Percentiles rank a stretch among this genome's conserved stretches.
Conservation (phyloP, 2,329 filamentous ascomycete species). For the Colletotrichum endophyticum region DNA sequence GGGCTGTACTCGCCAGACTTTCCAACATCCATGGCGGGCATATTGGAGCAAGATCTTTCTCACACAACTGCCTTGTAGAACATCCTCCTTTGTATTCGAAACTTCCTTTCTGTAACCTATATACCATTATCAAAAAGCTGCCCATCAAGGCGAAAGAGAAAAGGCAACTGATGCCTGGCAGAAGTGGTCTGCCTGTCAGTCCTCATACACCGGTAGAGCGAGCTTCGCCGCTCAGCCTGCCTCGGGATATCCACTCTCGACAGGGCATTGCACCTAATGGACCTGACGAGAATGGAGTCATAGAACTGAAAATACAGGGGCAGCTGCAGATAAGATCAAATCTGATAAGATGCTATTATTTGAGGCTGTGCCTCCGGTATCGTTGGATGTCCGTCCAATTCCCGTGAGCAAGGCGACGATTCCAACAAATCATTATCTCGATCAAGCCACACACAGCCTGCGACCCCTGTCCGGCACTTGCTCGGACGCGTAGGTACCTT, state of each 20-base stretch:
- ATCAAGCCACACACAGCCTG: neutral
- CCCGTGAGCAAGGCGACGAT: neutral
- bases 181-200: neutral
- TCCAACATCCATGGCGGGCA: neutral
- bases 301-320: neutral
- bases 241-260: neutral
- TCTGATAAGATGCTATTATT: neutral
- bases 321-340: neutral
- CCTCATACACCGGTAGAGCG: neutral
- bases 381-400: neutral
- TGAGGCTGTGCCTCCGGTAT: neutral
- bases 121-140: neutral
- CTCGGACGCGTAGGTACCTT: neutral
- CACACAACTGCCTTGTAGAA: too few relatives aligned
- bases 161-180: neutral
- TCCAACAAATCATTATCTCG: neutral
- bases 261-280: neutral
- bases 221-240: neutral
- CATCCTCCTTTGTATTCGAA: neutral
- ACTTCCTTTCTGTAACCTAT: neutral
- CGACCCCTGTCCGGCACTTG: neutral
- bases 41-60: neutral
- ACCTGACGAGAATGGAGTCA: neutral
- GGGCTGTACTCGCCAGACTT: neutral
- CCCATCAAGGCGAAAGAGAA: neutral